Evolutionary conservation across 2,329 filamentous ascomycete species (phyloP), one percentile per base, ranked within the genome.

Genomic region (Phialocephala sp.): DNA sequence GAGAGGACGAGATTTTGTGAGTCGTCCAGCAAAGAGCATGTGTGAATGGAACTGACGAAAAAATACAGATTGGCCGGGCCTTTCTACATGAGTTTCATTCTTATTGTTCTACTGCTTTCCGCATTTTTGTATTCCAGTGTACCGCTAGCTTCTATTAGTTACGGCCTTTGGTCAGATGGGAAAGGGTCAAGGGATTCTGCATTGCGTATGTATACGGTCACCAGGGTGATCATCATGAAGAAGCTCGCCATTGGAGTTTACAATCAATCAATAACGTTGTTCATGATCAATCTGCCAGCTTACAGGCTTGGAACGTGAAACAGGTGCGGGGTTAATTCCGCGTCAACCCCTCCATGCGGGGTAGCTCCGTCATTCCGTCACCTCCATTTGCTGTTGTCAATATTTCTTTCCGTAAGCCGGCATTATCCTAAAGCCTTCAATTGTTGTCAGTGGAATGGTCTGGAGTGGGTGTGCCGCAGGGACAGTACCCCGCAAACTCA

Each of bases 1-100:
- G 79, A 81, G 64, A 78, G 80, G 67, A 82, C 82, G 18, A 76
- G 74, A 52, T 81, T 83, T 73, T 80, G 84, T 86, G 73, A 79
- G 83, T 82, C 11, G 58, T 11, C 22, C 36, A 59, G 11, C 32
- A n/a, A 14, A 11, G 11, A 8, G 43, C 8, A 14, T 22, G 8
- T 6, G n/a, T 50, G 4, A 8, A 50, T 8, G 8, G 5, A 8
- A 24, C 45, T 58, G 20, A 24, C 62, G n/a, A 43, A 55, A 41
- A 32, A 24, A 32, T 52, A 20, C 52, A 76, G 75, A 72, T 65
- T 77, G 75, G 75, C 75, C 75, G 4, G 73, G 74, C 1, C 9
- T 76, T 57, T 74, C 74, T 1, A 67, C 71, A 1, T 67, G 37
- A 63, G 15, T 45, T 57, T 43, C 22, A 45, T 60, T 36, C 8